These are phyloP conservation scores for Iris pallida DNA, from an alignment of 116 monocot genomes.

Conservation along the genomic window DNA sequence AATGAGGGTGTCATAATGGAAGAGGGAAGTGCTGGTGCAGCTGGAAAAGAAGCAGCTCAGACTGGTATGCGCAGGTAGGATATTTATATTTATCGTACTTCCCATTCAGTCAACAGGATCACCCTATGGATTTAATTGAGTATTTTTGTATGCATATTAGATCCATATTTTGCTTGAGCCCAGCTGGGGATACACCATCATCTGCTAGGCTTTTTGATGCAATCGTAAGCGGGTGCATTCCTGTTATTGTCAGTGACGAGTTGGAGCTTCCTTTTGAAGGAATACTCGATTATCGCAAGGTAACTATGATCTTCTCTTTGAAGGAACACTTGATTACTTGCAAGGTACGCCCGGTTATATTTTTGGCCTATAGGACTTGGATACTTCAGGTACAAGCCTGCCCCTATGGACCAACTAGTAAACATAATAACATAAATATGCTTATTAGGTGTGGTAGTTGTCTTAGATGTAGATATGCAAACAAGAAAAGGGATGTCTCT, in stretches of 20 bases:
- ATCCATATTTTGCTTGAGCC: conserved; percentile 89
- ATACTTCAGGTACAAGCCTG: no score
- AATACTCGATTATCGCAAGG: conserved; percentile 81
- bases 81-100: neutral
- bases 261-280: conserved; percentile 97
- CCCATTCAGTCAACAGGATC: neutral
- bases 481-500: no score
- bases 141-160: conserved; percentile 31
- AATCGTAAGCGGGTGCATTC: conserved; percentile 92
- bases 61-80: conserved; percentile 89
- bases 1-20: conserved; percentile 61
- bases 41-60: conserved; percentile 74
- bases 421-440: no score
- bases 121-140: neutral
- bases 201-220: conserved; percentile 98
- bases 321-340: no score
- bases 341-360: no score
- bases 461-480: no score
- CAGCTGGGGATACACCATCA: conserved; percentile 98
- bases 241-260: conserved; percentile 94
- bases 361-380: no score
- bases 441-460: no score
- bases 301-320: neutral
- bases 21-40: conserved; percentile 74
- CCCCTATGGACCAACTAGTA: no score